Conservation (phyloP, 306 rosid genomes). For the Trifolium pratense region DNA sequence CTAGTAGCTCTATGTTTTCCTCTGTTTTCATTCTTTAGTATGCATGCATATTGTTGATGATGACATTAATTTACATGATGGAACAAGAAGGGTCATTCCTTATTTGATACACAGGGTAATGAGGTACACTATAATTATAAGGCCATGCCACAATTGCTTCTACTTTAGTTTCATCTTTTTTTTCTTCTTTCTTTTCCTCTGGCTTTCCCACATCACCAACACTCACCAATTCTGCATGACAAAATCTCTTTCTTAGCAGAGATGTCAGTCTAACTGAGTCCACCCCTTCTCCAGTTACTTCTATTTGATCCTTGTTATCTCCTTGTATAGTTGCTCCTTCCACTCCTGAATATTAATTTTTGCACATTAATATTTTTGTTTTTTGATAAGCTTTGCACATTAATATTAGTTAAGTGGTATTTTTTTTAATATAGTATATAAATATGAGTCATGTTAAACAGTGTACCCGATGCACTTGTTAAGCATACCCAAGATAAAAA, state of each 20-base stretch:
- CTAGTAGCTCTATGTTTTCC: background rate
- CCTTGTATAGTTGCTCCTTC: slow-evolving; percentile 41
- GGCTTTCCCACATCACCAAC: slow-evolving; percentile 44
- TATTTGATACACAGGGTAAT: background rate
- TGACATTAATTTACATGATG: slow-evolving; percentile 25
- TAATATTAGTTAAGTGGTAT: background rate
- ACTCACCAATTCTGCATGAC: slow-evolving; percentile 48
- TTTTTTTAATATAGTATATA: background rate
- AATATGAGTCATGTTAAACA: no score
- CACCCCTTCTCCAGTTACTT: slow-evolving; percentile 48
- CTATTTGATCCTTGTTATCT: slow-evolving; percentile 42
- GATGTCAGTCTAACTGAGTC: slow-evolving; percentile 51
- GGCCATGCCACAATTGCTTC: background rate
- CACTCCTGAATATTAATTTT: slow-evolving; percentile 42
- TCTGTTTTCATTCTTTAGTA: background rate
- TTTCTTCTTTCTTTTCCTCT: slow-evolving; percentile 21
- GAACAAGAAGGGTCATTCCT: slow-evolving; percentile 28
- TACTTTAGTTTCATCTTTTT: background rate
- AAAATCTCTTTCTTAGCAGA: slow-evolving; percentile 49
- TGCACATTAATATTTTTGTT: background rate
- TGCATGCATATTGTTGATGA: background rate
- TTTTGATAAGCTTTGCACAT: no score
- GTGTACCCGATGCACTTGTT: no score
- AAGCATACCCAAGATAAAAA: no score
- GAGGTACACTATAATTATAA: background rate